A percentile compares a stretch with the other conserved stretches of the same genome.
phyloP scores from a whole-genome alignment of 345 rosid genomes.

The Dipteronia sinensis region DNA sequence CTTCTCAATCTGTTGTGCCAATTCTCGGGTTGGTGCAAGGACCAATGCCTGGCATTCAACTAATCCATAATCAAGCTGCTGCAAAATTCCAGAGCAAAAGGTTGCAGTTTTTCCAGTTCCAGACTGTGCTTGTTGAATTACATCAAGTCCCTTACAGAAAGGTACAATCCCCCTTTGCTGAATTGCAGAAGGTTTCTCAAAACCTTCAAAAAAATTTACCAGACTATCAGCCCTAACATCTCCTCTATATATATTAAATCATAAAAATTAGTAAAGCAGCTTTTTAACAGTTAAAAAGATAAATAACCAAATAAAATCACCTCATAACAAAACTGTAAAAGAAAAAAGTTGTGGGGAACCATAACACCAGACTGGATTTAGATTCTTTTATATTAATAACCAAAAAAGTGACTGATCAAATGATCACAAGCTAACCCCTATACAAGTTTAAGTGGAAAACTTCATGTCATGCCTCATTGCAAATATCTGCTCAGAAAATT shows the following conservation, averaged over 20 bases:
- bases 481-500: not conserved
- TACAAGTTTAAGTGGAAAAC: not conserved
- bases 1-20: constrained; percentile 83
- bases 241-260: not conserved
- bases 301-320: constrained; percentile 7
- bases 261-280: not conserved
- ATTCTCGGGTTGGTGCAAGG: constrained; percentile 76
- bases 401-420: not conserved
- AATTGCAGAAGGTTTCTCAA: constrained; percentile 90
- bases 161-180: constrained; percentile 88
- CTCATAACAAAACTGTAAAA: not conserved
- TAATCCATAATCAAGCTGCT: constrained; percentile 64
- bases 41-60: constrained; percentile 79
- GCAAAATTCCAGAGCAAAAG: constrained; percentile 75
- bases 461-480: not conserved
- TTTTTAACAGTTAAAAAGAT: not conserved
- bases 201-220: constrained; percentile 36
- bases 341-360: not conserved
- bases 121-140: constrained; percentile 78
- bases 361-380: not conserved
- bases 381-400: not conserved
- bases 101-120: constrained; percentile 87
- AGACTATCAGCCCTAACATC: not conserved
- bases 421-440: not conserved
- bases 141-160: constrained; percentile 76